Evolutionary conservation across 1,139 yeast species (phyloP).

Genomic region (Sugiyamaella grinbergsii): DNA sequence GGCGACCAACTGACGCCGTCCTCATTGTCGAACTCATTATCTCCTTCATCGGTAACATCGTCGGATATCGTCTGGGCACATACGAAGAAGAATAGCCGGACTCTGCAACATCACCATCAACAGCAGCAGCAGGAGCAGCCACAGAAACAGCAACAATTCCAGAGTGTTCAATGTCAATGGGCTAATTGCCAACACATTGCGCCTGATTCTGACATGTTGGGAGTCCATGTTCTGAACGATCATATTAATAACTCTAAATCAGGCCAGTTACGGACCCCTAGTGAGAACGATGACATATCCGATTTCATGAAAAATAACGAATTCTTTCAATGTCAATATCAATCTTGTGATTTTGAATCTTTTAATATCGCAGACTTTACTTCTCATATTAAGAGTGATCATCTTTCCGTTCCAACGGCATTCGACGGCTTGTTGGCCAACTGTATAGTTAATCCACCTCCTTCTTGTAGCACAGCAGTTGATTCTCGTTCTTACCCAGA

Average conservation of each 20-base stretch:
- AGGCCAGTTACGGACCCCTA: too few species aligned
- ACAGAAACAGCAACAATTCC: not conserved
- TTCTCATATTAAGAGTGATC: conserved; percentile 22
- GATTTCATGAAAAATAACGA: conserved; percentile 4
- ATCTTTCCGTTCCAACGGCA: conserved; percentile 20
- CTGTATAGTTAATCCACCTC: not conserved
- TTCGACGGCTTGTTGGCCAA: conserved; percentile 6
- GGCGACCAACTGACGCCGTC: conserved; percentile 12
- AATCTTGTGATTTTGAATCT: conserved; percentile 23
- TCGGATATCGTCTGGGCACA: not conserved
- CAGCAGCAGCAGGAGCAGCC: not conserved
- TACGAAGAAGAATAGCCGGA: not conserved
- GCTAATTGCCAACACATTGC: conserved; percentile 37
- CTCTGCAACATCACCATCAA: not conserved
- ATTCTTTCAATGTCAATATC: conserved; percentile 23
- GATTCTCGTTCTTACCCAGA: not conserved
- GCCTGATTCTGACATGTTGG: conserved; percentile 28
- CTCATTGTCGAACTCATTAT: not conserved
- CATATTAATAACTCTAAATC: conserved; percentile 47
- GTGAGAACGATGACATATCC: not conserved
- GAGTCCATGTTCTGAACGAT: conserved; percentile 55
- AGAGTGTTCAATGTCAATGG: conserved; percentile 38
- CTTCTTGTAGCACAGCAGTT: not conserved
- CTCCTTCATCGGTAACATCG: conserved; percentile 13
- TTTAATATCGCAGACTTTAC: conserved; percentile 21